Percentiles rank a stretch among this genome's conserved stretches.
phyloP scores from a whole-genome alignment of 2,329 filamentous ascomycete genomes.

The Endothia cerciana region DNA sequence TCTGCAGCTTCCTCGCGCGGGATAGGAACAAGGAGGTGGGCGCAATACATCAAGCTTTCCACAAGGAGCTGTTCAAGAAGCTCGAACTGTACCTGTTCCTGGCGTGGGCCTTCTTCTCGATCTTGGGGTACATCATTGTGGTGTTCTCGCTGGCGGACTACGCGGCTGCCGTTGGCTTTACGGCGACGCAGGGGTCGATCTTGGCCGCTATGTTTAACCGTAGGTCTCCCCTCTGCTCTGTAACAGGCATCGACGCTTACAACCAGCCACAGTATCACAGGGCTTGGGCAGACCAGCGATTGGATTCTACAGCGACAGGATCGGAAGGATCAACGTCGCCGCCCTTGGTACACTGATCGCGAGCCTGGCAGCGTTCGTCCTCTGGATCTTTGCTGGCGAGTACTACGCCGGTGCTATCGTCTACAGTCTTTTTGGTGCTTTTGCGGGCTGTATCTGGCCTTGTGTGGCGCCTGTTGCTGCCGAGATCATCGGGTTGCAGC shows the following conservation, averaged over 20 bases:
- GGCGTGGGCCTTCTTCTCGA: constrained; percentile 70
- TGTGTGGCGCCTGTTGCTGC: constrained; percentile 71
- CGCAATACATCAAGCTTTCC: constrained; percentile 68
- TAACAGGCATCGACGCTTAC: neutral
- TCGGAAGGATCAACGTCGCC: constrained; percentile 76
- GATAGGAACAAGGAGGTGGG: constrained; percentile 76
- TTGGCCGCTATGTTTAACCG: constrained; percentile 75
- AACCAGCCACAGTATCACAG: constrained; percentile 50
- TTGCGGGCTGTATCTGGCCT: constrained; percentile 74
- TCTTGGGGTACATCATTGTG: constrained; percentile 77
- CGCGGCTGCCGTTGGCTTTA: constrained; percentile 68
- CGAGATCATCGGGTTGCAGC: constrained; percentile 72
- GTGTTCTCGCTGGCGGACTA: constrained; percentile 79
- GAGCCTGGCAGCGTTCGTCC: constrained; percentile 66
- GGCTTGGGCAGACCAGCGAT: constrained; percentile 72
- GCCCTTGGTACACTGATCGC: constrained; percentile 65
- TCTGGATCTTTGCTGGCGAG: constrained; percentile 73
- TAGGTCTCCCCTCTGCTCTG: constrained; percentile 37
- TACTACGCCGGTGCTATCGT: constrained; percentile 69
- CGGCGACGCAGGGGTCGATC: constrained; percentile 68
- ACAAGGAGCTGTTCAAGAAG: constrained; percentile 63
- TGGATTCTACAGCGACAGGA: constrained; percentile 70
- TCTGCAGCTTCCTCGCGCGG: constrained; percentile 65
- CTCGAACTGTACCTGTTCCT: constrained; percentile 67
- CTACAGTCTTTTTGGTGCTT: constrained; percentile 69